Evolutionary conservation across 352 stramenopile genomes (phyloP).

Genomic region (Phytophthora fragariaefolia): DNA sequence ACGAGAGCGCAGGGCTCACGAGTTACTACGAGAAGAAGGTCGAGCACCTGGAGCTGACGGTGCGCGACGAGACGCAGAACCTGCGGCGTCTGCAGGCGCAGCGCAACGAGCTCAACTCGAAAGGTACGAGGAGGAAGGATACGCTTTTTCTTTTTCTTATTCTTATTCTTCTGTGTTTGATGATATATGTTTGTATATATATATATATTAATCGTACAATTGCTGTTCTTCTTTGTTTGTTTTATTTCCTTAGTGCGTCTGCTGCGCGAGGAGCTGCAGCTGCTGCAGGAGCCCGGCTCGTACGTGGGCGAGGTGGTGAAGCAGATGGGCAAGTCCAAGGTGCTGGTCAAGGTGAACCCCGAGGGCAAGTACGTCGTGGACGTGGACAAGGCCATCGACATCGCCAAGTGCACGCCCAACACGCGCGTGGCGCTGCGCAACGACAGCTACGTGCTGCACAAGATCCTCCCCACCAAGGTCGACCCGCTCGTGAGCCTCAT

Average conservation of each 20-base stretch:
- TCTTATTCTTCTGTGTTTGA: too few relatives aligned
- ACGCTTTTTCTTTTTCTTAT: slow-evolving; percentile 1
- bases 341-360: slow-evolving; percentile 99
- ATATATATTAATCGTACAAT: slow-evolving; percentile 19
- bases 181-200: slow-evolving; percentile 12
- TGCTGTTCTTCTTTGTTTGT: not conserved
- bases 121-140: slow-evolving; percentile 70
- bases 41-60: slow-evolving; percentile 94
- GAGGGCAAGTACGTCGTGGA: slow-evolving; percentile 99
- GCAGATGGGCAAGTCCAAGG: slow-evolving; percentile 99
- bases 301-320: slow-evolving; percentile 99
- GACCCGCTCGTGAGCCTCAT: slow-evolving; percentile 94
- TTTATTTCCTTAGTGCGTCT: slow-evolving; percentile 88
- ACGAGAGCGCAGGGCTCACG: slow-evolving; percentile 67
- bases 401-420: slow-evolving; percentile 98
- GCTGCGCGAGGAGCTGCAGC: slow-evolving; percentile 98
- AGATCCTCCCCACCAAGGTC: slow-evolving; percentile 99
- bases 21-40: slow-evolving; percentile 97
- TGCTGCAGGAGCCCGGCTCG: slow-evolving; percentile 98
- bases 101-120: slow-evolving; percentile 99
- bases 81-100: slow-evolving; percentile 98
- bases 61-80: slow-evolving; percentile 96
- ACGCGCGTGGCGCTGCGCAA: slow-evolving; percentile 98
- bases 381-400: slow-evolving; percentile 97
- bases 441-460: slow-evolving; percentile 99